Base-by-base conservation (phyloP, 1,284 basidiomycete genomes). In the Kalmanozyma brasiliensis region DNA sequence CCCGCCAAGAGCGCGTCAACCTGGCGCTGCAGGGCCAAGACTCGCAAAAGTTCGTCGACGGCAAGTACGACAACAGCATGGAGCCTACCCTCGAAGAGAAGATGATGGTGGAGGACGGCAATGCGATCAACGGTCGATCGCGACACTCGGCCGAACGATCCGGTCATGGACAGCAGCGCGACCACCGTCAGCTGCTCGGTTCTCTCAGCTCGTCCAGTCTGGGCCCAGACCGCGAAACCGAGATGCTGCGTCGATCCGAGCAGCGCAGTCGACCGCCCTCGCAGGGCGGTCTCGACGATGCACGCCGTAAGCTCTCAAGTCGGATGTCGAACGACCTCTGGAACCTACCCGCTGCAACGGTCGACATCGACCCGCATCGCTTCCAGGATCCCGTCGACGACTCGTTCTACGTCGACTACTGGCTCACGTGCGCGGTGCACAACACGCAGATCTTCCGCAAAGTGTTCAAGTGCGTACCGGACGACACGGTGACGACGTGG, bases 401-500 rank as follows among this genome's bases (percentile, higher is more conserved):
- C 22, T 48, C 53, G 22, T 80, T 76, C 56, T 82, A 77, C 52
- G 46, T 76, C 29, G 73, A 77, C 35, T 56, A 74, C 17, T 82
- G 80, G 80, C 51, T 75, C 3, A 68, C 70, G 1, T 60, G 69
- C 7, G 80, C 80, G 1, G 67, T 74, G 30, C 75, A 77, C 63
- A 82, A 82, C 53, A 82, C 77, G 38, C 66, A 69, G 46, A 74
- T 81, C 37, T 82, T 66, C 67, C 61, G 79, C n/a, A 72, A 73
- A 24, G 79, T 81, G 44, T 81, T 82, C 71, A 76, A 75, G 37
- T 75, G 76, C 35, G 73, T 79, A 8, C 80, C 80, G 2, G 80
- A 82, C 53, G 77, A 82, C 49, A 76, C 67, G 35, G 73, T 81
- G 11, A 78, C 67, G 37, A 81, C 79, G 13, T 82, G 80, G 80